Conservation (phyloP, 2,329 filamentous ascomycete species). For the Pyrenochaeta sp. region DNA sequence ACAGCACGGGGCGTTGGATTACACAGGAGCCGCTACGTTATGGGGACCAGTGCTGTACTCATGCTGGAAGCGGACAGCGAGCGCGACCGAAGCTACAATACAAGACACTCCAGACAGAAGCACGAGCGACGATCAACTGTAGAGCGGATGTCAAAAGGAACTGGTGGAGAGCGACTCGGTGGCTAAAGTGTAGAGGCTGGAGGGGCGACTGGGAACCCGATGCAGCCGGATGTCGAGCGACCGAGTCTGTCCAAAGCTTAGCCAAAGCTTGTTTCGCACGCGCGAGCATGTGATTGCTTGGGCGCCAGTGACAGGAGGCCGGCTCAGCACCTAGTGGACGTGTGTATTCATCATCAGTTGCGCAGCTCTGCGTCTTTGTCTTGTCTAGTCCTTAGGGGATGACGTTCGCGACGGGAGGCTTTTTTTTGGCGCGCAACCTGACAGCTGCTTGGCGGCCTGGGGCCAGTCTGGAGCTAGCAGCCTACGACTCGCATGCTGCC, state of each 20-base stretch:
- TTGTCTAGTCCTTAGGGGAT: neutral
- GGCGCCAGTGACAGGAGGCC: neutral
- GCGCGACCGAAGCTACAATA: neutral
- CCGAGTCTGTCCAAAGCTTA: conserved; percentile 32
- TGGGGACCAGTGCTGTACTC: conserved; percentile 18
- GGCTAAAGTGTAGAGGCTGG: conserved; percentile 27
- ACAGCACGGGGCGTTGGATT: conserved; percentile 14
- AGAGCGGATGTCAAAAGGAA: conserved; percentile 6
- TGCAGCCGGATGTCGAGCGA: conserved; percentile 1
- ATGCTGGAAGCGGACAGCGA: conserved; percentile 17
- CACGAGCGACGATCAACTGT: neutral
- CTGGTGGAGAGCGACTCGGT: conserved; percentile 4
- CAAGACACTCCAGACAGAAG: neutral
- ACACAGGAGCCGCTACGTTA: conserved; percentile 18
- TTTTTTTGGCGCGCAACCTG: neutral
- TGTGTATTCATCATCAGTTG: no score
- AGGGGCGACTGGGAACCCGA: conserved; percentile 17
- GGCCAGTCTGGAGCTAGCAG: neutral
- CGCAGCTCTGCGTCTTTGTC: no score
- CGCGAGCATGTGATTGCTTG: conserved; percentile 10
- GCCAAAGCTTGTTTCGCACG: conserved; percentile 32
- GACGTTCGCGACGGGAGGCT: neutral
- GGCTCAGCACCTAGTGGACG: neutral
- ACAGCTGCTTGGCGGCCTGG: conserved; percentile 5
- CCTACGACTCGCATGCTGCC: no score